phyloP scores from a whole-genome alignment of 306 rosid species.

The Fragaria vesca region DNA sequence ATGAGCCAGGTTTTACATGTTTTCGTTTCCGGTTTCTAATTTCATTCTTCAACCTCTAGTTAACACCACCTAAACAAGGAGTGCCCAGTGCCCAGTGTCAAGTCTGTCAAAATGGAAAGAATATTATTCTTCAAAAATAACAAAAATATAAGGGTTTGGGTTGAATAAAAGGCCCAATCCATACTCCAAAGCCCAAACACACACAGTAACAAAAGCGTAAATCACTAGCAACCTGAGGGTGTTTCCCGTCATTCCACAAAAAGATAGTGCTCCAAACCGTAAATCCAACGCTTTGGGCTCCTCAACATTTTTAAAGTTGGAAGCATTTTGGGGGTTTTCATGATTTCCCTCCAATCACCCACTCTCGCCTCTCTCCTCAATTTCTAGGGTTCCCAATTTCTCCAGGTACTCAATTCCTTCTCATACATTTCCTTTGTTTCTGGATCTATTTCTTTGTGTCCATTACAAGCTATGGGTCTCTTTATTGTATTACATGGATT shows the following conservation, averaged over 20 bases:
- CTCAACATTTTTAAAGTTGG: not conserved
- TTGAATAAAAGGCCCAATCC: not conserved
- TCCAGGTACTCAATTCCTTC: slow-evolving; percentile 11
- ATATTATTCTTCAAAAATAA: no score
- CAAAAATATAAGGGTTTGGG: no score
- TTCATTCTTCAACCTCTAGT: no score
- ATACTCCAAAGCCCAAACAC: not conserved
- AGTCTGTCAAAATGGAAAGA: no score
- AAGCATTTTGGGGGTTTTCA: slow-evolving; percentile 5
- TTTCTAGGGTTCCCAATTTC: slow-evolving; percentile 19
- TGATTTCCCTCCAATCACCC: slow-evolving; percentile 1
- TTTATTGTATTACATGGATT: not conserved
- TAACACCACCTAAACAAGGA: no score
- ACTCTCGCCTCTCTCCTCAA: no score
- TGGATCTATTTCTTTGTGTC: not conserved
- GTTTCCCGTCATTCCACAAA: not conserved
- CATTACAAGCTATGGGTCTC: not conserved
- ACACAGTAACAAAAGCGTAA: not conserved
- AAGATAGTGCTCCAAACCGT: not conserved
- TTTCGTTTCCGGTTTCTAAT: no score
- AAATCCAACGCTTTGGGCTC: slow-evolving; percentile 16
- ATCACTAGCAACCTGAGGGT: not conserved
- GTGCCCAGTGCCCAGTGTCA: no score
- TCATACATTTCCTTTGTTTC: not conserved
- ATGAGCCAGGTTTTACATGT: no score